Evolutionary conservation across 306 rosid species (phyloP), one percentile per base, ranked within the genome.

Genomic region (Macrotyloma uniflorum): DNA sequence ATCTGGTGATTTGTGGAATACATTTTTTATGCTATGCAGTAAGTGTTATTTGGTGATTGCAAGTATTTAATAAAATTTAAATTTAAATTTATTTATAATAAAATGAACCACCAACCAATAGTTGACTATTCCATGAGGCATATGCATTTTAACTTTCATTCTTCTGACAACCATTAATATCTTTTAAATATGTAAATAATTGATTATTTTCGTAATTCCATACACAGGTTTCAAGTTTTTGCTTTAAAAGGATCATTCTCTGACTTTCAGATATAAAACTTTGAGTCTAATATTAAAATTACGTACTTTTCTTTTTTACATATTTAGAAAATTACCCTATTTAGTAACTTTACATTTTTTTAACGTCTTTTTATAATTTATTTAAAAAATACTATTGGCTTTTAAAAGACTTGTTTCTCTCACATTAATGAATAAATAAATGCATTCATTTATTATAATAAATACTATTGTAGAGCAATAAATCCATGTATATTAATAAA

Each of bases 151-250:
- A 19, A 12, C 12, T 51, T 18, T 2, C 35, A 71, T 35, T 18
- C 4, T 71, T 49, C 55, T 76, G 68, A 30, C 46, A 61, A 62
- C 64, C 5, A 82, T 33, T 32, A 32, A 70, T n/a, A n/a, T n/a
- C n/a, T n/a, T n/a, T n/a, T n/a, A n/a, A n/a, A n/a, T n/a, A n/a
- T n/a, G n/a, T n/a, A n/a, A n/a, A n/a, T n/a, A n/a, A n/a, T n/a
- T n/a, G n/a, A n/a, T n/a, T n/a, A n/a, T n/a, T n/a, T n/a, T n/a
- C n/a, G n/a, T n/a, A n/a, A n/a, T n/a, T n/a, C n/a, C n/a, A n/a
- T n/a, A n/a, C n/a, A n/a, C n/a, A n/a, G n/a, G n/a, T n/a, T n/a
- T n/a, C n/a, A n/a, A n/a, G n/a, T n/a, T n/a, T n/a, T n/a, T n/a
- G n/a, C n/a, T n/a, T n/a, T n/a, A n/a, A n/a, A n/a, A n/a, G n/a